Evolutionary conservation across 1,284 basidiomycete species (phyloP).

Genomic region (Marasmius tenuissimus): DNA sequence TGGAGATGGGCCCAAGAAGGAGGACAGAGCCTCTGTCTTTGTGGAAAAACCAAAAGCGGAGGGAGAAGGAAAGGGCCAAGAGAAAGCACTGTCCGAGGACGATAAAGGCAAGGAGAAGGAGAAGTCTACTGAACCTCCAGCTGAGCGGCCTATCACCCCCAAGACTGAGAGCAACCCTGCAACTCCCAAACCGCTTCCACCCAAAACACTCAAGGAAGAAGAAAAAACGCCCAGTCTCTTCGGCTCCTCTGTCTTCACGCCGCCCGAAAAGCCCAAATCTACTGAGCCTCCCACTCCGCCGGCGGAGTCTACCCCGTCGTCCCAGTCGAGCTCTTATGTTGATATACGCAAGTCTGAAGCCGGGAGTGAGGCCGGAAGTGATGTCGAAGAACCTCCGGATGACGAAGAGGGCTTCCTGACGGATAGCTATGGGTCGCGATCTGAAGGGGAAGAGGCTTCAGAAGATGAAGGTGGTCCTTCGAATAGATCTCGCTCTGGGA

Average conservation of each 20-base stretch:
- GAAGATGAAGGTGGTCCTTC: conserved; percentile 21
- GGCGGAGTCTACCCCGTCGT: conserved; percentile 13
- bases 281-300: neutral
- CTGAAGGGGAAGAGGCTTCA: conserved; percentile 13
- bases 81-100: neutral
- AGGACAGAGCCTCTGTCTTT: conserved; percentile 16
- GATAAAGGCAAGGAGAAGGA: neutral
- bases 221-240: neutral
- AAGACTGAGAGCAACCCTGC: neutral
- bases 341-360: conserved; percentile 18
- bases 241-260: neutral
- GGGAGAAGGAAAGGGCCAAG: conserved; percentile 12
- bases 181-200: neutral
- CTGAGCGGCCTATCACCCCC: neutral
- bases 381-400: neutral
- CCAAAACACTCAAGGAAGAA: neutral
- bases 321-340: conserved; percentile 21
- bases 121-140: neutral
- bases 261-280: neutral
- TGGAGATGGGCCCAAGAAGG: conserved; percentile 6
- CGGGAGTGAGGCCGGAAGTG: conserved; percentile 10
- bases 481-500: neutral
- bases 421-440: conserved; percentile 20
- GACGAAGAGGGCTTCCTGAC: conserved; percentile 8
- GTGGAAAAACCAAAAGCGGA: conserved; percentile 9